A percentile compares a stretch with the other conserved stretches of the same genome.
These are phyloP conservation scores for Reticulascus tulasneorum DNA, from an alignment of 2,329 filamentous ascomycete genomes.

Conservation along the genomic window DNA sequence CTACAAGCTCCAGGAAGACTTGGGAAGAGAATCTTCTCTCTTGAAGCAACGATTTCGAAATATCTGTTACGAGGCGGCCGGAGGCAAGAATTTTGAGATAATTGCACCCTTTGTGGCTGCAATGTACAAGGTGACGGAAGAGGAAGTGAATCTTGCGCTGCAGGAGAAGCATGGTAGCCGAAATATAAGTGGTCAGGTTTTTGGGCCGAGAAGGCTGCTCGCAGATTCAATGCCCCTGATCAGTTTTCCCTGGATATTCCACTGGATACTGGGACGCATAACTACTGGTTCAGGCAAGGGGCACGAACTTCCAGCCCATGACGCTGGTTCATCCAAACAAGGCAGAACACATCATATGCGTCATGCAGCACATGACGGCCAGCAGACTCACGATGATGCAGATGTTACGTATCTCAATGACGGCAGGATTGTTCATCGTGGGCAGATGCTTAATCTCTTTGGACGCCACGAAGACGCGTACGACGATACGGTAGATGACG, in stretches of 20 bases:
- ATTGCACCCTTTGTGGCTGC: conserved; percentile 74
- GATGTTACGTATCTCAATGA: conserved; percentile 6
- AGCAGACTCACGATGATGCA: conserved; percentile 5
- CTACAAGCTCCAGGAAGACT: conserved; percentile 83
- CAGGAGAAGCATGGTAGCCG: conserved; percentile 32
- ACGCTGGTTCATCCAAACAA: conserved; percentile 2
- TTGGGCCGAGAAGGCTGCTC: conserved; percentile 3
- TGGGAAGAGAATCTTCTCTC: conserved; percentile 62
- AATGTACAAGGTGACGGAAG: conserved; percentile 80
- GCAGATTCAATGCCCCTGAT: conserved; percentile 68
- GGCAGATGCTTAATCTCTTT: conserved; percentile 13
- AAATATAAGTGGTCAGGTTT: conserved; percentile 29
- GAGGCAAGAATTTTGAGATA: conserved; percentile 53
- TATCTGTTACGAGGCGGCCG: conserved; percentile 62
- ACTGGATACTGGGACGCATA: conserved; percentile 65
- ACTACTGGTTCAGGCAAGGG: conserved; percentile 35
- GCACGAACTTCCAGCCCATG: conserved; percentile 6
- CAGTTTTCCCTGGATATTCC: conserved; percentile 91
- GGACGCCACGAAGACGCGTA: conserved; percentile 3
- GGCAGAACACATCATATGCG: conserved; percentile 1
- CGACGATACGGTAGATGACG: conserved; percentile 3
- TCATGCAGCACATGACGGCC: not conserved
- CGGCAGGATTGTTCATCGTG: conserved; percentile 14
- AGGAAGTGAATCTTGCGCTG: conserved; percentile 61
- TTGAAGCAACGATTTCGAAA: conserved; percentile 68